Percentiles rank a stretch among this genome's conserved stretches.
Evolutionary conservation across 2,329 filamentous ascomycete genomes (phyloP).

Genomic region (Graphiopsis chlorocephala): DNA sequence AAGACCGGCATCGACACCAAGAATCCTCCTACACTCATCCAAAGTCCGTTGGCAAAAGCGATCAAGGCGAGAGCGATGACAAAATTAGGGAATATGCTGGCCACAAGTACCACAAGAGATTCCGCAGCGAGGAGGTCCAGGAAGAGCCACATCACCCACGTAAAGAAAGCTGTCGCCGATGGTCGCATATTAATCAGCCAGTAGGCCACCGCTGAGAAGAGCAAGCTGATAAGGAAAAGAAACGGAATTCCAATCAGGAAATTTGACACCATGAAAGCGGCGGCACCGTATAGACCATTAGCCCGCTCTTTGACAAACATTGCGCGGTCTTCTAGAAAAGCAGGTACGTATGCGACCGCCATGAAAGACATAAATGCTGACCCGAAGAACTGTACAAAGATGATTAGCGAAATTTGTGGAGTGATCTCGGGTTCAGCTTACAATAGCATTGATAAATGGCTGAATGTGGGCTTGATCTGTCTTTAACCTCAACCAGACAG

Average conservation of each 20-base stretch:
- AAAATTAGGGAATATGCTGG: constrained; percentile 70
- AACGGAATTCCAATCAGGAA: constrained; percentile 78
- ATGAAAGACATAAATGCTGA: constrained; percentile 51
- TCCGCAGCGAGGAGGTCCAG: constrained; percentile 79
- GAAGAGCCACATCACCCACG: constrained; percentile 80
- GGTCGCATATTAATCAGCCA: constrained; percentile 75
- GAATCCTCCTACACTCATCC: constrained; percentile 83
- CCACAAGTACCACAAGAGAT: constrained; percentile 73
- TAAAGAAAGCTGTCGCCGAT: constrained; percentile 65
- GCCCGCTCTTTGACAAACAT: constrained; percentile 71
- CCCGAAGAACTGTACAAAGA: constrained; percentile 42
- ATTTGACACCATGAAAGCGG: constrained; percentile 70
- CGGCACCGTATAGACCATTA: constrained; percentile 74
- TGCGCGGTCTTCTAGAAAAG: constrained; percentile 72
- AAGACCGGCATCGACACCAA: constrained; percentile 67
- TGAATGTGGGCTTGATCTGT: constrained; percentile 69
- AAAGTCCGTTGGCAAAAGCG: constrained; percentile 80
- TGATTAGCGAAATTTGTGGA: neutral
- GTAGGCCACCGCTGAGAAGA: constrained; percentile 74
- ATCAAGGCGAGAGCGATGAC: constrained; percentile 73
- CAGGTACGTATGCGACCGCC: constrained; percentile 73
- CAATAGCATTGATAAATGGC: constrained; percentile 73
- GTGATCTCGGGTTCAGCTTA: constrained; percentile 16
- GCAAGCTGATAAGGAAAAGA: constrained; percentile 69
- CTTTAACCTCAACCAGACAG: constrained; percentile 73